These are phyloP conservation scores for Pisolithus marmoratus DNA, from an alignment of 768 basidiomycete species.

Conservation along the genomic window DNA sequence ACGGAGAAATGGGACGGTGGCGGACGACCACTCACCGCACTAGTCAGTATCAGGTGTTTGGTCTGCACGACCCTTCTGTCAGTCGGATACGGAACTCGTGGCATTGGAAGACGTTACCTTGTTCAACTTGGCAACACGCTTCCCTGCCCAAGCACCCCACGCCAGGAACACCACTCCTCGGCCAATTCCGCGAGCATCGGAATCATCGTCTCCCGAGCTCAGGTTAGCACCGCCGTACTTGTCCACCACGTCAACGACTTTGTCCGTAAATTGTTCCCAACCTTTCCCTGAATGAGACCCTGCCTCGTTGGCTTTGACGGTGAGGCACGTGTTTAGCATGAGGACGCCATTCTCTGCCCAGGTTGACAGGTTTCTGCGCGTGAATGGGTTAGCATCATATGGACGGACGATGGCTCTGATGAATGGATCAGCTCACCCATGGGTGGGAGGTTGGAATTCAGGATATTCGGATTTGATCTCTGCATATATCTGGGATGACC, in stretches of 20 bases:
- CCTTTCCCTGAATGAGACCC: slow-evolving; percentile 82
- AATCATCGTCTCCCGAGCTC: slow-evolving; percentile 24
- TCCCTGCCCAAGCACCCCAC: slow-evolving; percentile 85
- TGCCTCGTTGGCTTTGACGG: slow-evolving; percentile 69
- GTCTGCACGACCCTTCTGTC: slow-evolving; percentile 34
- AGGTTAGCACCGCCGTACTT: slow-evolving; percentile 72
- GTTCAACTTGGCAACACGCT: slow-evolving; percentile 72
- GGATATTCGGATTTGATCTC: slow-evolving; percentile 83
- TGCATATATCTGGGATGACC: slow-evolving; percentile 63
- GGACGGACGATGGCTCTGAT: slow-evolving; percentile 7
- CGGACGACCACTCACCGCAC: slow-evolving; percentile 49
- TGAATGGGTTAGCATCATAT: slow-evolving; percentile 1
- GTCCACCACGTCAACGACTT: slow-evolving; percentile 73
- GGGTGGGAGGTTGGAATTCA: slow-evolving; percentile 68
- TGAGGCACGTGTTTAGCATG: slow-evolving; percentile 88
- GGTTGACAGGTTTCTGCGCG: slow-evolving; percentile 61
- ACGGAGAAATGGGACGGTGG: slow-evolving; percentile 17
- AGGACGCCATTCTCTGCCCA: slow-evolving; percentile 88
- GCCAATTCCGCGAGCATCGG: slow-evolving; percentile 46
- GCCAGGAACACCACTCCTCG: slow-evolving; percentile 83
- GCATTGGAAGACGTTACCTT: slow-evolving; percentile 41
- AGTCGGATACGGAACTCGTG: slow-evolving; percentile 16
- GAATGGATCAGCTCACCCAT: slow-evolving; percentile 57
- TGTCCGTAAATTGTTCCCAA: slow-evolving; percentile 88
- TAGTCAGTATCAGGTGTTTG: slow-evolving; percentile 76